Conservation (phyloP, 2,329 filamentous ascomycete species). For the Phymatotrichopsis omnivora region DNA sequence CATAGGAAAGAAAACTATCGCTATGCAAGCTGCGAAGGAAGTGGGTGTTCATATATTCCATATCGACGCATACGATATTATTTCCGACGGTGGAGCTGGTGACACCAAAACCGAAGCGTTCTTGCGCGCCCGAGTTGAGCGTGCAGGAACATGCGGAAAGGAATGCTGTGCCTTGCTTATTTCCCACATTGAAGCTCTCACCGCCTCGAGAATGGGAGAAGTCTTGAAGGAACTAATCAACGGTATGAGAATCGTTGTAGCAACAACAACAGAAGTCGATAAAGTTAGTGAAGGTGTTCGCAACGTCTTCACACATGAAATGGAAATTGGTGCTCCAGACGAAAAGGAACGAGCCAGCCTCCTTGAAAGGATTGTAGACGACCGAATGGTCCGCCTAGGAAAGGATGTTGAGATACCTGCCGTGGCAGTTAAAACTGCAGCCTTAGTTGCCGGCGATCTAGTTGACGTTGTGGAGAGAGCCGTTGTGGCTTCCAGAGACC, state of each 20-base stretch:
- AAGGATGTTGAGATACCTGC: conserved; percentile 72
- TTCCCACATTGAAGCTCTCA: conserved; percentile 80
- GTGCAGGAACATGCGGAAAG: conserved; percentile 77
- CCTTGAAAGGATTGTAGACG: conserved; percentile 64
- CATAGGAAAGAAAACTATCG: conserved; percentile 81
- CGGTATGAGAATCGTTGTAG: conserved; percentile 73
- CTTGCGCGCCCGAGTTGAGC: conserved; percentile 73
- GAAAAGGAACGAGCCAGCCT: conserved; percentile 87
- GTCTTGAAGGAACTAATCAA: conserved; percentile 73
- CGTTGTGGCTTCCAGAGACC: conserved; percentile 61
- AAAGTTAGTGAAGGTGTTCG: conserved; percentile 78
- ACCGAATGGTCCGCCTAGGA: conserved; percentile 65
- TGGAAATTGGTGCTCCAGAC: conserved; percentile 87
- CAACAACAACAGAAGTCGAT: conserved; percentile 90
- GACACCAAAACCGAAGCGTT: conserved; percentile 93
- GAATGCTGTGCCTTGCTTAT: conserved; percentile 78
- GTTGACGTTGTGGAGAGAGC: conserved; percentile 91
- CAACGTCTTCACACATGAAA: conserved; percentile 86
- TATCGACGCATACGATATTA: conserved; percentile 85
- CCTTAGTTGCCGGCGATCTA: conserved; percentile 84
- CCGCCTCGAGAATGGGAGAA: conserved; percentile 71
- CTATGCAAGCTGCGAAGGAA: conserved; percentile 67
- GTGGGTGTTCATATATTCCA: conserved; percentile 81
- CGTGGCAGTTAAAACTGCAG: conserved; percentile 89
- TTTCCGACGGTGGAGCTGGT: conserved; percentile 81